Evolutionary conservation across 1,284 basidiomycete species (phyloP).

Genomic region (Tylopilus orsonianus): DNA sequence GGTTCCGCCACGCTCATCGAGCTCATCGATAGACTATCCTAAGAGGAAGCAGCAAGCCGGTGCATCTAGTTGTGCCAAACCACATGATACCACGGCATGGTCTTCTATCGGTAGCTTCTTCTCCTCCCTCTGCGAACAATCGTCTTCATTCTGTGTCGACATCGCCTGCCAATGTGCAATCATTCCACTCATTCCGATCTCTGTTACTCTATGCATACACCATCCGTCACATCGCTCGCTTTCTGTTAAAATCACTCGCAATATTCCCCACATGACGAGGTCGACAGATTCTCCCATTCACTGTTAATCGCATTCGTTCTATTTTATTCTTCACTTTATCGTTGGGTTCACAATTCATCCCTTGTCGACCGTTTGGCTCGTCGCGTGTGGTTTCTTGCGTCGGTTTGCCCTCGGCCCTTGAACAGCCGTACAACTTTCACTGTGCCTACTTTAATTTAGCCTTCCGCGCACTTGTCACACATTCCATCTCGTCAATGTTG

Average conservation of each 20-base stretch:
- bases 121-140: conserved; percentile 33
- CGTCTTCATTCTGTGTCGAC: conserved; percentile 25
- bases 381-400: conserved; percentile 37
- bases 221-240: conserved; percentile 41
- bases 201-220: conserved; percentile 52
- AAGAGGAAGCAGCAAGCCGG: conserved; percentile 18
- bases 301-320: conserved; percentile 49
- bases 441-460: conserved; percentile 35
- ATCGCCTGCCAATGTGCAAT: conserved; percentile 40
- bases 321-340: conserved; percentile 81
- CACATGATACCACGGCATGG: conserved; percentile 20
- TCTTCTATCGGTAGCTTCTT: conserved; percentile 24
- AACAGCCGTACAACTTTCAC: conserved; percentile 31
- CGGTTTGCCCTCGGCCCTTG: conserved; percentile 30
- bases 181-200: conserved; percentile 48
- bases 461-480: conserved; percentile 36
- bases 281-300: conserved; percentile 39
- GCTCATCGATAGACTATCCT: conserved; percentile 47
- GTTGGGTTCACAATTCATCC: conserved; percentile 30
- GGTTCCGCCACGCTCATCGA: conserved; percentile 49
- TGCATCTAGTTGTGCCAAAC: conserved; percentile 26
- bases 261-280: conserved; percentile 42
- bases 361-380: conserved; percentile 38
- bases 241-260: conserved; percentile 39
- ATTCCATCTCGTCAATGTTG: conserved; percentile 48